Evolutionary conservation across 345 rosid species (phyloP).

Genomic region (Euphorbia peplus): DNA sequence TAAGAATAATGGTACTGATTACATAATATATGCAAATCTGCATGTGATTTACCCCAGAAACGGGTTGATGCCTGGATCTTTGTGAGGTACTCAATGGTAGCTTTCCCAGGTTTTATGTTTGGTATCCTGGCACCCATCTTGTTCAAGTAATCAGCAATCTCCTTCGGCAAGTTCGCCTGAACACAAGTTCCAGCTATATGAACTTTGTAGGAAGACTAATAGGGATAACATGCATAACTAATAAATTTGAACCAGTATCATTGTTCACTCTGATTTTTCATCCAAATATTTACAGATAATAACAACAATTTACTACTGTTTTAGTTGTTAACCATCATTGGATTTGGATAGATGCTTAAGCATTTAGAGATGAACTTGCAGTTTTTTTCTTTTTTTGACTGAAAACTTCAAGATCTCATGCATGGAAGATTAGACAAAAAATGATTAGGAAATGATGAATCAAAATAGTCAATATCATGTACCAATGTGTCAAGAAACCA

Average conservation of each 20-base stretch:
- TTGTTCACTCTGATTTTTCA: neutral
- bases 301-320: neutral
- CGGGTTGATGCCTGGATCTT: conserved; percentile 94
- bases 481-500: no score
- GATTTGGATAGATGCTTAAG: neutral
- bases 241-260: neutral
- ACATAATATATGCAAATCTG: neutral
- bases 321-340: neutral
- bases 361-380: neutral
- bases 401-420: neutral
- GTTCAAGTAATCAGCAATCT: conserved; percentile 88
- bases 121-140: conserved; percentile 99
- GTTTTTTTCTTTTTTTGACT: no score
- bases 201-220: conserved; percentile 1
- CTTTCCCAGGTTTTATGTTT: conserved; percentile 88
- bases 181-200: conserved; percentile 15
- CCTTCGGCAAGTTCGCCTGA: conserved; percentile 97
- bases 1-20: conserved; percentile 4
- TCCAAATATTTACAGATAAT: neutral
- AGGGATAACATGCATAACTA: neutral
- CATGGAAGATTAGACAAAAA: neutral
- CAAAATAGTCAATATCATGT: neutral
- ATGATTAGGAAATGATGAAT: neutral
- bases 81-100: conserved; percentile 75
- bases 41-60: conserved; percentile 72